Conservation (phyloP, 108 stramenopile species). For the Nitzschia inconspicua region DNA sequence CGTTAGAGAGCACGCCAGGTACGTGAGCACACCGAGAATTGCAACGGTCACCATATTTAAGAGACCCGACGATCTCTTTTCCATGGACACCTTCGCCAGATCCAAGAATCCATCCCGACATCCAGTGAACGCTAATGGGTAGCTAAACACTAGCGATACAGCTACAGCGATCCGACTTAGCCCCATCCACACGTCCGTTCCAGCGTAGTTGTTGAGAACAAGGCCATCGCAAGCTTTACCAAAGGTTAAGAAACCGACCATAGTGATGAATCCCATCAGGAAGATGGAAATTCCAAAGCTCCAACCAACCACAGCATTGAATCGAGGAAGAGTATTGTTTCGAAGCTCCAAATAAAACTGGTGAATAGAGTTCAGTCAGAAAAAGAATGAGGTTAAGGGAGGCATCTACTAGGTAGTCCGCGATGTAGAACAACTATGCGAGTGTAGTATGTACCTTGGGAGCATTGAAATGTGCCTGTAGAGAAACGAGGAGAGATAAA, state of each 20-base stretch:
- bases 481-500: neutral
- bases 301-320: slow-evolving; percentile 67
- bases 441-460: too few relatives aligned
- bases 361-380: too few relatives aligned
- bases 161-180: slow-evolving; percentile 90
- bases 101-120: slow-evolving; percentile 88
- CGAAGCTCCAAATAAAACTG: slow-evolving; percentile 88
- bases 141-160: slow-evolving; percentile 81
- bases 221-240: slow-evolving; percentile 81
- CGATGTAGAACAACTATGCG: too few relatives aligned
- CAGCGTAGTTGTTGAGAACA: slow-evolving; percentile 93
- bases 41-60: slow-evolving; percentile 61
- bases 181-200: slow-evolving; percentile 79
- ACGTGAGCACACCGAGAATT: slow-evolving; percentile 58
- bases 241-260: slow-evolving; percentile 91
- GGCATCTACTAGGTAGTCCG: too few relatives aligned
- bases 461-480: slow-evolving; percentile 92
- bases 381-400: too few relatives aligned
- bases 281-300: slow-evolving; percentile 78
- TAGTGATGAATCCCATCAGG: slow-evolving; percentile 71
- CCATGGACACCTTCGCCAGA: slow-evolving; percentile 49
- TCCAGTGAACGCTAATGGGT: slow-evolving; percentile 65
- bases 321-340: slow-evolving; percentile 82
- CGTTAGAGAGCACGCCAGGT: slow-evolving; percentile 60
- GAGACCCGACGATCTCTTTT: slow-evolving; percentile 42